Conservation (phyloP, 768 basidiomycete species). For the Rhizopogon sp. region DNA sequence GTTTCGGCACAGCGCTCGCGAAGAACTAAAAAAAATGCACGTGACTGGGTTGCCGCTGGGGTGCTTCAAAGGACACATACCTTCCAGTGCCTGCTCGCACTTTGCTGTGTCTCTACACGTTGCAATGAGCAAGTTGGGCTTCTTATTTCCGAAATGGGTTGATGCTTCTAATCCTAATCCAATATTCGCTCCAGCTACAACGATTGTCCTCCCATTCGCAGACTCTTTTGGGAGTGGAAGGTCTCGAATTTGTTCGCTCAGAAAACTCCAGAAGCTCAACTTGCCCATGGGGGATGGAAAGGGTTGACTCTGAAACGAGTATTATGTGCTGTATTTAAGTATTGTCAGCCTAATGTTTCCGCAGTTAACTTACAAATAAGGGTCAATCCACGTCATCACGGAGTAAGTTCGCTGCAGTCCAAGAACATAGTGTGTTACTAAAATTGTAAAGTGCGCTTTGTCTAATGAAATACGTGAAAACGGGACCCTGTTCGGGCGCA, state of each 20-base stretch:
- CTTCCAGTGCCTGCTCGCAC: constrained; percentile 10
- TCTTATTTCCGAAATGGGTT: constrained; percentile 15
- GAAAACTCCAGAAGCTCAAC: constrained; percentile 25
- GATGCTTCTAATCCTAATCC: constrained; percentile 30
- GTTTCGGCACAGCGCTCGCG: too few relatives aligned
- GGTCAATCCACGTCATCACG: too few relatives aligned
- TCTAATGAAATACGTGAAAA: too few relatives aligned
- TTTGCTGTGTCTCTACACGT: constrained; percentile 27
- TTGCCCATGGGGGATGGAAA: too few relatives aligned
- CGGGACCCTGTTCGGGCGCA: too few relatives aligned
- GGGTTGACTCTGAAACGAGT: too few relatives aligned
- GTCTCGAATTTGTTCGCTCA: constrained; percentile 19
- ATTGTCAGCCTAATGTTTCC: constrained; percentile 43
- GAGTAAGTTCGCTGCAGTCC: neutral
- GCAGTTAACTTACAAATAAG: constrained; percentile 61
- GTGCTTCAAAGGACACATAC: constrained; percentile 8
- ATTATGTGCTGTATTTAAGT: too few relatives aligned
- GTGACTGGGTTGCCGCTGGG: too few relatives aligned
- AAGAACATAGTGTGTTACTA: too few relatives aligned
- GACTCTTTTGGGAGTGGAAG: constrained; percentile 3
- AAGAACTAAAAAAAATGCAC: too few relatives aligned
- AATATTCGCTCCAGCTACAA: constrained; percentile 48
- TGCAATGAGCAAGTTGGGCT: constrained; percentile 2
- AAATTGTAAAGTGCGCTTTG: too few relatives aligned
- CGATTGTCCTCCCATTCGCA: constrained; percentile 41